Evolutionary conservation across 768 basidiomycete species (phyloP), one percentile per base, ranked within the genome.

Genomic region (Krasilnikovozyma curviuscula): DNA sequence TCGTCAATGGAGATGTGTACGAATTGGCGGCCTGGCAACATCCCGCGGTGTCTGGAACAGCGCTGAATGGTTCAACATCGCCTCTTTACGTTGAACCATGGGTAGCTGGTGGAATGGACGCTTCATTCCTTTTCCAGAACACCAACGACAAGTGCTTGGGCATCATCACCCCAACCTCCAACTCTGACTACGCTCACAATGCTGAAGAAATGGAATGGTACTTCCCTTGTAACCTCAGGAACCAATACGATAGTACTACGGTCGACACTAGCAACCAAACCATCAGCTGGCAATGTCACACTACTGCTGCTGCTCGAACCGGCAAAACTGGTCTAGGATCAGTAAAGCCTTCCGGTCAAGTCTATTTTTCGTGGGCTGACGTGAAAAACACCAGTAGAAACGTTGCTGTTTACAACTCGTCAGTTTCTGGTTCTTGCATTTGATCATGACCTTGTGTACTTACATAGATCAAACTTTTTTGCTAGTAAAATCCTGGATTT

Each of bases 1-100:
- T 93, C 66, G 86, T 95, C 59, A 84, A 97, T 59, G 93, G 93
- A 2, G 81, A 77, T 65, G 81, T 79, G 62, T 97, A 95, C 66
- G 84, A 93, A 59, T 79, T 98, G 54, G 75, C 79, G 34, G 72
- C 70, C 44, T 97, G 91, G 71, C 67, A 74, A 29, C 93, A 97
- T 63, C 88, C 91, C 13, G 66, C 69, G 14, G 78, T 74, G 5
- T 73, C 71, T 12, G 63, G 66, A 2, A 62, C 64, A 1, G 24
- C 32, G 14, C 95, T 97, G 66, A 75, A 81, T 55, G 86, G 85
- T 32, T 64, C 70, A 19, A 73, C 76, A 3, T 93, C 89, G 65
- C 93, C 93, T 4, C 70, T 98, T 4, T 76, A 80, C 55, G 73
- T 73, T 24, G 78, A 79, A 27, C 67, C 68, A 7, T 95, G 79